A percentile compares a stretch with the other conserved stretches of the same genome.
These are phyloP conservation scores for Filobasidium floriforme DNA, from an alignment of 768 basidiomycete species.

Conservation along the genomic window DNA sequence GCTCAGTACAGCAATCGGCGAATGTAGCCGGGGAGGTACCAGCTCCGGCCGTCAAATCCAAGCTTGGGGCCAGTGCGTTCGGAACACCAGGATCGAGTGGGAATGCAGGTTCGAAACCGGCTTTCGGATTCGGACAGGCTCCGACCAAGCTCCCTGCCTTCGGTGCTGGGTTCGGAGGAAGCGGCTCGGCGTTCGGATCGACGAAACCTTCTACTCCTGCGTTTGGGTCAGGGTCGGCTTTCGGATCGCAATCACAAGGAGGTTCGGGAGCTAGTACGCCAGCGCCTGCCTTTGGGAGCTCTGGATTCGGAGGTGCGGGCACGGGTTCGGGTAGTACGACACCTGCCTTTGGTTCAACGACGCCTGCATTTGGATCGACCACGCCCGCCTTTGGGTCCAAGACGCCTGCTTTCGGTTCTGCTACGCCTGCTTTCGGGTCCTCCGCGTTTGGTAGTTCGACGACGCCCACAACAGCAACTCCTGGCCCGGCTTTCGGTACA, in stretches of 20 bases:
- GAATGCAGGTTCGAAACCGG: slow-evolving; percentile 11
- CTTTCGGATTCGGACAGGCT: slow-evolving; percentile 19
- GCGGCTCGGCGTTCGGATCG: slow-evolving; percentile 11
- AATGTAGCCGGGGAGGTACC: no score
- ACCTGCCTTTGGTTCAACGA: slow-evolving; percentile 46
- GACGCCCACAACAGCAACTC: slow-evolving; percentile 16
- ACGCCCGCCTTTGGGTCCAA: background rate
- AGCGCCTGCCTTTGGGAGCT: no score
- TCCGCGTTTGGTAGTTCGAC: slow-evolving; percentile 10
- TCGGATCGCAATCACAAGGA: background rate
- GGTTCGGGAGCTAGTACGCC: no score
- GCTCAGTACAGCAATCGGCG: no score
- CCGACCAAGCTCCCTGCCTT: slow-evolving; percentile 15
- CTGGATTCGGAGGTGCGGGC: no score
- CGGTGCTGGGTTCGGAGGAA: slow-evolving; percentile 8
- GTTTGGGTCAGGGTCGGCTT: slow-evolving; percentile 7
- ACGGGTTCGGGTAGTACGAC: background rate
- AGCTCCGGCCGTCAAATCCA: background rate
- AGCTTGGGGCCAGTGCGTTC: slow-evolving; percentile 14
- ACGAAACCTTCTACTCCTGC: slow-evolving; percentile 1
- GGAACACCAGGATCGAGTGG: background rate
- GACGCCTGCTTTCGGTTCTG: slow-evolving; percentile 1
- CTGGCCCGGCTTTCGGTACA: slow-evolving; percentile 9
- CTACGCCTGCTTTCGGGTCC: slow-evolving; percentile 16
- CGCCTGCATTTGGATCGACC: slow-evolving; percentile 41